Base-by-base conservation (phyloP, 768 basidiomycete genomes). In the Tricholoma flavovirens region DNA sequence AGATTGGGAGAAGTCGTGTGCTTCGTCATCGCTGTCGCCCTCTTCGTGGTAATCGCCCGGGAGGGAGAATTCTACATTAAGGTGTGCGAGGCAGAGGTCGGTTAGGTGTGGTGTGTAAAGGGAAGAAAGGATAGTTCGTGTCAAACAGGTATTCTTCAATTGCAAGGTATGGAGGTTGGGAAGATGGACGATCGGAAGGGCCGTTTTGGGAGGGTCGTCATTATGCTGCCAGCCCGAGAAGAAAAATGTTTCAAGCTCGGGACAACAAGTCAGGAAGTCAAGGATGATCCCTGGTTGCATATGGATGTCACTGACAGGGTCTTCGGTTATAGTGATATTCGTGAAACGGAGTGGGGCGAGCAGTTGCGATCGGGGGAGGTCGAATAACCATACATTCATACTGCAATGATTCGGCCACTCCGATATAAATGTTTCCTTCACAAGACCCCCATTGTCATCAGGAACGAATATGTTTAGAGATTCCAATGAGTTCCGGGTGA, bases 1-100 rank as follows among this genome's bases (percentile, higher is more conserved):
- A 5, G 87, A 88, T 63, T 86, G 86, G 3, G 89, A 90, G 61
- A 77, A 88, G 70, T 91, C 89, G 14, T 69, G 60, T 14, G 83
- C 83, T 62, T 88, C 88, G 60, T 90, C 88, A 7, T 87, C 87
- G 60, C 82, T 85, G 58, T 90, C 89, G 30, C 87, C 87, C 5
- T 76, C 71, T 54, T 88, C 87, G 40, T 66, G 56, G 38, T 66
- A 65, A 5, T 70, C 63, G 7, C 64, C 70, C 14, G 70, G 64
- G 26, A 83, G 71, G 14, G 65, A 62, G 57, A 77, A 81, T 52
- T 87, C 85, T 64, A 84, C 80, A 62, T 90, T 90, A 17, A 89
- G 71, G 58, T 84, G 81, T 5, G 80, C 73, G 57, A 91, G 83
- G 63, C 77, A 78, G 38, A 91, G 81, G 49, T 81, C 78, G 38